These are phyloP conservation scores for barrel medic (Medicago truncatula) DNA, from an alignment of 306 rosid genomes.

Conservation along the genomic window DNA sequence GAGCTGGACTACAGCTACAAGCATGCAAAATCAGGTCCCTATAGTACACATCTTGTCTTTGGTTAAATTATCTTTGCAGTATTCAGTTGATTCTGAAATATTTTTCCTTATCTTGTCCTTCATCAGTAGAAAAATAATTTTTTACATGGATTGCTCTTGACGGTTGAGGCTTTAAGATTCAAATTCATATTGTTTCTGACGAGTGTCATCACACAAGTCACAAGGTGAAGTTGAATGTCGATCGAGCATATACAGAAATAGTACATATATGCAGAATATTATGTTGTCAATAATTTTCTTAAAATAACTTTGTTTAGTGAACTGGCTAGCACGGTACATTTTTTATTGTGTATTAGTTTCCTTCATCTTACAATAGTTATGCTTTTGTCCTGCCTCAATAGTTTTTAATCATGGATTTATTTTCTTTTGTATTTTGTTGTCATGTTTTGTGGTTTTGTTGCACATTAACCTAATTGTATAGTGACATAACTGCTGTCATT, in stretches of 20 bases:
- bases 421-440: background rate
- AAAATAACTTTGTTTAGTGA: conserved; percentile 2
- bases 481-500: conserved; percentile 38
- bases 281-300: conserved; percentile 19
- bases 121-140: conserved; percentile 14
- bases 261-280: conserved; percentile 8
- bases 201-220: conserved; percentile 18
- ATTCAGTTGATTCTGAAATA: conserved; percentile 23
- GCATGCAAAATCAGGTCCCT: conserved; percentile 74
- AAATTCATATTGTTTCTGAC: conserved; percentile 39
- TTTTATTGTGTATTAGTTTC: background rate
- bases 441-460: conserved; percentile 1
- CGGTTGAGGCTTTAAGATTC: conserved; percentile 31
- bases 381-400: conserved; percentile 4
- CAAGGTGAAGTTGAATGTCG: conserved; percentile 35
- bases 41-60: conserved; percentile 24
- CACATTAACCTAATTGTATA: conserved; percentile 8
- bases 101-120: conserved; percentile 15
- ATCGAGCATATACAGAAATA: conserved; percentile 15
- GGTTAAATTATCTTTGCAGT: conserved; percentile 15
- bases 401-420: conserved; percentile 22
- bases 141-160: conserved; percentile 39
- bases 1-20: conserved; percentile 71
- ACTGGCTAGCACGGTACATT: conserved; percentile 19
- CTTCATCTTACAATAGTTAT: conserved; percentile 2